phyloP scores from a whole-genome alignment of 78 protist species.

The Dictyostelium firmibasis region DNA sequence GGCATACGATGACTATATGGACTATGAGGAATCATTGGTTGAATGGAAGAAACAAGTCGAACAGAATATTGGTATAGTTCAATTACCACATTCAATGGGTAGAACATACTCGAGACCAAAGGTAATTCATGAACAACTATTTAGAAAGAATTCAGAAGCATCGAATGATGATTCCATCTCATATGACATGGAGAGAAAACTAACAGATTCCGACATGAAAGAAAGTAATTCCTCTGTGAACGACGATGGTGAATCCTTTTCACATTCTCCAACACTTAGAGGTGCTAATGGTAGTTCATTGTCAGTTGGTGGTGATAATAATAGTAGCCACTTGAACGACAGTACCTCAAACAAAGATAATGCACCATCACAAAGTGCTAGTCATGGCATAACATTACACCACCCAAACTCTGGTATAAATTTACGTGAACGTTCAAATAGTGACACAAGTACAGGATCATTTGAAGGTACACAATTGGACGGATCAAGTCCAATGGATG shows the following conservation, averaged over 20 bases:
- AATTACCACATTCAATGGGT: slow-evolving; percentile 54
- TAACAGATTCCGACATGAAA: slow-evolving; percentile 30
- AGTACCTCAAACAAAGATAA: not conserved
- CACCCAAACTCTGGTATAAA: not conserved
- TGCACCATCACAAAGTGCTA: not conserved
- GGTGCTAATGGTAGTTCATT: not conserved
- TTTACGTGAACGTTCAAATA: slow-evolving; percentile 21
- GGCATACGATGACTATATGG: slow-evolving; percentile 39
- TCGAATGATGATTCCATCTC: slow-evolving; percentile 71
- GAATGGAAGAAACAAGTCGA: slow-evolving; percentile 39
- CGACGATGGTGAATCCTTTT: not conserved
- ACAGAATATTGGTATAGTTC: slow-evolving; percentile 10
- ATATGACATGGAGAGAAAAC: slow-evolving; percentile 23
- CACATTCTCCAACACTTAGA: not conserved
- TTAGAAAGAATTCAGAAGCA: slow-evolving; percentile 75
- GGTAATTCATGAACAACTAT: not conserved
- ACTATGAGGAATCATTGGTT: slow-evolving; percentile 61
- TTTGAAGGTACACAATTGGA: slow-evolving; percentile 35
- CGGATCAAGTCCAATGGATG: slow-evolving; percentile 46
- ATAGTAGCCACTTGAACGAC: not conserved
- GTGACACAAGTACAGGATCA: slow-evolving; percentile 68
- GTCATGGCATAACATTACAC: not conserved
- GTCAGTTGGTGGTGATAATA: not conserved
- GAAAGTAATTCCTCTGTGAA: not conserved
- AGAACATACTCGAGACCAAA: slow-evolving; percentile 59